phyloP scores from a whole-genome alignment of 352 stramenopile species.

The Phytophthora tubulina region DNA sequence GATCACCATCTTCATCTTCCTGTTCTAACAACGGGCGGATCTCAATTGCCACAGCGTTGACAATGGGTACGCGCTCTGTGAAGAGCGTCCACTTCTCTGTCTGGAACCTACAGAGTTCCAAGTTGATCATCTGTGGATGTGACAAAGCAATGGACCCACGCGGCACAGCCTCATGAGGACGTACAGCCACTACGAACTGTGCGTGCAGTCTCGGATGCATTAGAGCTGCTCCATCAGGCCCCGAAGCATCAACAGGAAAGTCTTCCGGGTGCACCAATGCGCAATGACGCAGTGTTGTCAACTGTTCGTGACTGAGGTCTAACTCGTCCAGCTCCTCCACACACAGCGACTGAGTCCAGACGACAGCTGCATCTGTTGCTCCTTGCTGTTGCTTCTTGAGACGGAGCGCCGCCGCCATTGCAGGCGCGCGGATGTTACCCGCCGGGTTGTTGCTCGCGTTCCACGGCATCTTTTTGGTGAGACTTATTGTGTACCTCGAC shows the following conservation, averaged over 20 bases:
- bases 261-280: constrained; percentile 71
- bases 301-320: constrained; percentile 15
- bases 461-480: constrained; percentile 65
- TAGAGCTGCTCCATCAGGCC: constrained; percentile 40
- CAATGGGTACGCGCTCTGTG: constrained; percentile 51
- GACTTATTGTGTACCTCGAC: constrained; percentile 3
- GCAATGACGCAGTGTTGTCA: constrained; percentile 52
- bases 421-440: constrained; percentile 79
- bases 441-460: constrained; percentile 89
- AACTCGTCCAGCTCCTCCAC: constrained; percentile 59
- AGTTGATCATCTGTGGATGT: constrained; percentile 77
- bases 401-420: constrained; percentile 64
- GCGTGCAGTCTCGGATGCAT: constrained; percentile 75
- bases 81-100: constrained; percentile 83
- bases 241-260: constrained; percentile 47
- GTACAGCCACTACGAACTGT: constrained; percentile 78
- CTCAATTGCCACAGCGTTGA: constrained; percentile 69
- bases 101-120: constrained; percentile 83
- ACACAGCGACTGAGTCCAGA: constrained; percentile 52
- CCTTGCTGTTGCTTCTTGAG: constrained; percentile 58
- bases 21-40: constrained; percentile 62
- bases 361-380: constrained; percentile 9
- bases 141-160: constrained; percentile 69
- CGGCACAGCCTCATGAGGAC: constrained; percentile 48
- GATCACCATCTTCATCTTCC: constrained; percentile 20